phyloP scores from a whole-genome alignment of 345 rosid species.

The Nephelium lappaceum region DNA sequence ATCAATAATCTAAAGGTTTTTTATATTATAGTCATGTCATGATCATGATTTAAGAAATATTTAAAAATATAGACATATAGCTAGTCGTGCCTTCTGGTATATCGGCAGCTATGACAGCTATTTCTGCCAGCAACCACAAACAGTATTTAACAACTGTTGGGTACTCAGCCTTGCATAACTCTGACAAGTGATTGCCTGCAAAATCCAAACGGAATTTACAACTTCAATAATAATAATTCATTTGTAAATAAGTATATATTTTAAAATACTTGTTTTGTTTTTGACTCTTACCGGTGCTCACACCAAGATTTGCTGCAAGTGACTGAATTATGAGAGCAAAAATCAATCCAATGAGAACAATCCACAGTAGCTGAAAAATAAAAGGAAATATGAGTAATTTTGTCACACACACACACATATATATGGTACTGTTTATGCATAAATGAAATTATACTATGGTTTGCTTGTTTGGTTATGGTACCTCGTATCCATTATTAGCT shows the following conservation, averaged over 20 bases:
- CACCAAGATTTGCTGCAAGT: conserved; percentile 74
- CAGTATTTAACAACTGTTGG: conserved; percentile 51
- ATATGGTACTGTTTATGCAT: too few species aligned
- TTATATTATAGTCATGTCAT: too few species aligned
- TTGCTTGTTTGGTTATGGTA: not conserved
- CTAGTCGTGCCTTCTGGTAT: conserved; percentile 64
- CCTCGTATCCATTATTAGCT: conserved; percentile 60
- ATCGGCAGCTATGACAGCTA: conserved; percentile 74
- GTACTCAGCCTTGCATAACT: conserved; percentile 70
- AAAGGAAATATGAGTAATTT: too few species aligned
- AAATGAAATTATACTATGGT: too few species aligned
- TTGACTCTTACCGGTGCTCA: conserved; percentile 50
- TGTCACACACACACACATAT: too few species aligned
- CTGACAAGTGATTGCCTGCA: conserved; percentile 67
- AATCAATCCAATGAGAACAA: conserved; percentile 53
- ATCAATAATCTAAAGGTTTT: too few species aligned
- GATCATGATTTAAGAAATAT: too few species aligned
- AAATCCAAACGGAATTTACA: conserved; percentile 1
- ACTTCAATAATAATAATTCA: not conserved
- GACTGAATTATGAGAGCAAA: conserved; percentile 76
- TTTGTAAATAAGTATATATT: not conserved
- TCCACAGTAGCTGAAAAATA: conserved; percentile 60
- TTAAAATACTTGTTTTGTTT: not conserved
- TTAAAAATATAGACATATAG: too few species aligned
- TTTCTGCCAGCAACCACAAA: conserved; percentile 68